phyloP scores from a whole-genome alignment of 1,284 basidiomycete genomes.

The Vanrija pseudolonga region DNA sequence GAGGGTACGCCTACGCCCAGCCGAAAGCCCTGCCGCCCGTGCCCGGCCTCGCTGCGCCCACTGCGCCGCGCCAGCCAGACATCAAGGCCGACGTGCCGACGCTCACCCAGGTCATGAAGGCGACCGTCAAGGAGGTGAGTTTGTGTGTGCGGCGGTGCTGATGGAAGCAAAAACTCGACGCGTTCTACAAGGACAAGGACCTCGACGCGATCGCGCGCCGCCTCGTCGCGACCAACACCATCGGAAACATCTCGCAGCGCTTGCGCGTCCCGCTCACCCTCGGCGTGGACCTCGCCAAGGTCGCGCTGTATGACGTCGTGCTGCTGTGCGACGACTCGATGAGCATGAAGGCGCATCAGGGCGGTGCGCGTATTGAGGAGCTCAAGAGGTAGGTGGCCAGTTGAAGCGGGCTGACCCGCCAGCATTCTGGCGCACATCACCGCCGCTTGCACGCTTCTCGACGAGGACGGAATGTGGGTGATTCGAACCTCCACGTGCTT shows the following conservation, averaged over 20 bases:
- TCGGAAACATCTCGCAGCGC: neutral
- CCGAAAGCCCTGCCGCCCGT: neutral
- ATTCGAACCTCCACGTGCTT: neutral
- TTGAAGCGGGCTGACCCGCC: neutral
- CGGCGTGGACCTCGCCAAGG: slow-evolving; percentile 12
- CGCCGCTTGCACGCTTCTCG: slow-evolving; percentile 1
- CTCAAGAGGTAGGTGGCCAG: neutral
- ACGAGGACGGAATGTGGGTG: slow-evolving; percentile 6
- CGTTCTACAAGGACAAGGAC: slow-evolving; percentile 1
- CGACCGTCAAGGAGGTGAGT: neutral
- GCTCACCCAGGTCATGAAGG: neutral
- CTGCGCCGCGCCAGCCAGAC: neutral
- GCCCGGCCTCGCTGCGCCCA: no score
- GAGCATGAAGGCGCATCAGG: slow-evolving; percentile 10
- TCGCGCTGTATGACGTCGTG: slow-evolving; percentile 16
- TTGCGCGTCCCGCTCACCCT: neutral
- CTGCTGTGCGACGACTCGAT: slow-evolving; percentile 18
- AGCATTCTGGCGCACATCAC: slow-evolving; percentile 1
- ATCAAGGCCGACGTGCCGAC: neutral
- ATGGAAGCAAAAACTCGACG: neutral
- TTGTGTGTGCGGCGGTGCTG: no score
- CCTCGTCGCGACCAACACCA: neutral
- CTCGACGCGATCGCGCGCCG: slow-evolving; percentile 2
- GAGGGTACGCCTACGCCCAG: no score
- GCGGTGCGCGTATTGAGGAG: slow-evolving; percentile 12